phyloP scores from a whole-genome alignment of 768 basidiomycete species.

The Hypsizygus marmoreus region DNA sequence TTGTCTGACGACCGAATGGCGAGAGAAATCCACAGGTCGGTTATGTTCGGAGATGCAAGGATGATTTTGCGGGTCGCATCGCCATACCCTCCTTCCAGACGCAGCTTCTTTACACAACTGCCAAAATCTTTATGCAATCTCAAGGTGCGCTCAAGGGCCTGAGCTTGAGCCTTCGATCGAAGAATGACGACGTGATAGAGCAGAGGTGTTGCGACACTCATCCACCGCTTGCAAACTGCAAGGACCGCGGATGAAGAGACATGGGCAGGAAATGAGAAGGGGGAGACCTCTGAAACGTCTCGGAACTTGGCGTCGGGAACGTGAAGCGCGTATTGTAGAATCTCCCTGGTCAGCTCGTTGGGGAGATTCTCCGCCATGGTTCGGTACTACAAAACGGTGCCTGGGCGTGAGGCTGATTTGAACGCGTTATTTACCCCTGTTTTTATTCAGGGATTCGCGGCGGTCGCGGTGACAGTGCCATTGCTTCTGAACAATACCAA shows the following conservation, averaged over 20 bases:
- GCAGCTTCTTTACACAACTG: conserved; percentile 21
- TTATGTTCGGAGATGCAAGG: conserved; percentile 4
- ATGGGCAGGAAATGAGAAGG: conserved; percentile 14
- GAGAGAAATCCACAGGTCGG: conserved; percentile 8
- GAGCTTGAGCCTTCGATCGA: conserved; percentile 26
- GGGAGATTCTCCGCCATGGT: conserved; percentile 13
- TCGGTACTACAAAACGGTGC: no score
- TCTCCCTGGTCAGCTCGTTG: conserved; percentile 24
- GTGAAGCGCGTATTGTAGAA: conserved; percentile 19
- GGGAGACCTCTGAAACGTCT: conserved; percentile 11
- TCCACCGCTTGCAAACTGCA: conserved; percentile 27
- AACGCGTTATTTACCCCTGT: no score
- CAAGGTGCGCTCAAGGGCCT: conserved; percentile 21
- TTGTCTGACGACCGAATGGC: conserved; percentile 13
- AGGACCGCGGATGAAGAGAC: conserved; percentile 20
- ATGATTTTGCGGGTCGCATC: conserved; percentile 1
- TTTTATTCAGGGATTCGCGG: no score
- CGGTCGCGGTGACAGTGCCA: no score
- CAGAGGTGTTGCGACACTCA: conserved; percentile 26
- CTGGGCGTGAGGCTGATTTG: no score
- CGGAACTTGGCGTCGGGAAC: conserved; percentile 20
- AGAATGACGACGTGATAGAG: conserved; percentile 27
- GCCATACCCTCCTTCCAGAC: conserved; percentile 25
- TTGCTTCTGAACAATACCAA: no score
- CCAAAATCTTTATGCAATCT: conserved; percentile 15